Percentiles rank a stretch among this genome's conserved stretches.
Evolutionary conservation across 208 protist species (phyloP).

Genomic region (Angomonas ambiguus): DNA sequence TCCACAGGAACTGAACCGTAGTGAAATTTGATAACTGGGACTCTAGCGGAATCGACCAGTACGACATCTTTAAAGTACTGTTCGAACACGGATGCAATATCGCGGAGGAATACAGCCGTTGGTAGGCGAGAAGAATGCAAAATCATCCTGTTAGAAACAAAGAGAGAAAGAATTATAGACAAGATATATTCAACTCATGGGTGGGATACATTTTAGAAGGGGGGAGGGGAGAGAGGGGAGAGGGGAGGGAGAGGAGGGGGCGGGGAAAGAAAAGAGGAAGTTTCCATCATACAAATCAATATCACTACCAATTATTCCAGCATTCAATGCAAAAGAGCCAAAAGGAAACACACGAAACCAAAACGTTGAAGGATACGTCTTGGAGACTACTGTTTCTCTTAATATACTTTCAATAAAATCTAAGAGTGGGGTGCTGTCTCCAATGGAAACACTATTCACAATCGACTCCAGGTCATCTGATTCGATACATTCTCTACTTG

Average conservation of each 20-base stretch:
- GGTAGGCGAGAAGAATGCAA: neutral
- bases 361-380: neutral
- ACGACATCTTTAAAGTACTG: conserved; percentile 23
- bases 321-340: conserved; percentile 73
- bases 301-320: conserved; percentile 77
- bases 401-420: neutral
- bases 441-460: neutral
- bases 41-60: conserved; percentile 55
- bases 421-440: neutral
- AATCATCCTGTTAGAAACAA: neutral
- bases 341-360: conserved; percentile 64
- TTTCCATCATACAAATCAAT: conserved; percentile 92
- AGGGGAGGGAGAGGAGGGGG: conserved; percentile 3
- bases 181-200: neutral
- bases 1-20: conserved; percentile 61
- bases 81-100: neutral
- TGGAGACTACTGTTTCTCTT: neutral
- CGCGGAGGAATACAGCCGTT: neutral
- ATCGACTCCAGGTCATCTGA: neutral
- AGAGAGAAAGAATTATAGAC: neutral
- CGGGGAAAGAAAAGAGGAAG: conserved; percentile 11
- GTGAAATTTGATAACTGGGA: conserved; percentile 80
- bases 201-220: too few relatives aligned
- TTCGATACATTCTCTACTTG: neutral
- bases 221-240: conserved; percentile 11